Conservation (phyloP, 2,329 filamentous ascomycete genomes). For the Fusarium cicatricum region DNA sequence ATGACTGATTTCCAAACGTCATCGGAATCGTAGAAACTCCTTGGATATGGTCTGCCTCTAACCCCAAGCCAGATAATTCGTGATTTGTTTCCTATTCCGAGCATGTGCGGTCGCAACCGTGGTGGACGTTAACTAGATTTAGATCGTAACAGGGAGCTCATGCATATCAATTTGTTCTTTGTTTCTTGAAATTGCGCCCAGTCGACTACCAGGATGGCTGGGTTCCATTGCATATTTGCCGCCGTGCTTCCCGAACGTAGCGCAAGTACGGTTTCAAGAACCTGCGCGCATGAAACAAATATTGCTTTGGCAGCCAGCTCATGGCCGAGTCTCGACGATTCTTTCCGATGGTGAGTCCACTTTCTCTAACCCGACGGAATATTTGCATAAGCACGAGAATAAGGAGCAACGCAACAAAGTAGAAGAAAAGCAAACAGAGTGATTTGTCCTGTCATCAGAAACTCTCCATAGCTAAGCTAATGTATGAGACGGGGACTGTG, state of each 20-base stretch:
- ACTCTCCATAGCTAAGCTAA: no score
- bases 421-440: no score
- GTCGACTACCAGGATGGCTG: not conserved
- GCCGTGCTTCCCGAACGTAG: not conserved
- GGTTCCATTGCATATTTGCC: not conserved
- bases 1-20: not conserved
- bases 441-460: no score
- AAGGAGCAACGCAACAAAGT: not conserved
- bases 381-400: not conserved
- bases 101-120: slow-evolving; percentile 1
- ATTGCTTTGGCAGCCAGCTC: slow-evolving; percentile 6
- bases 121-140: not conserved
- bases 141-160: not conserved
- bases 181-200: not conserved
- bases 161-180: not conserved
- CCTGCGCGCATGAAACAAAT: slow-evolving; percentile 1
- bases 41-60: not conserved
- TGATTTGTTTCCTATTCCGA: not conserved
- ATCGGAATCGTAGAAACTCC: slow-evolving; percentile 4
- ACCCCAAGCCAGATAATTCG: not conserved
- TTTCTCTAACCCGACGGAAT: not conserved
- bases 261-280: not conserved
- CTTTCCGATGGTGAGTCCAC: slow-evolving; percentile 1
- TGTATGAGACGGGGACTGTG: no score
- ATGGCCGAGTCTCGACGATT: not conserved